Conservation (phyloP, 2,329 filamentous ascomycete species). For the Parasarocladium wereldwijsianum region DNA sequence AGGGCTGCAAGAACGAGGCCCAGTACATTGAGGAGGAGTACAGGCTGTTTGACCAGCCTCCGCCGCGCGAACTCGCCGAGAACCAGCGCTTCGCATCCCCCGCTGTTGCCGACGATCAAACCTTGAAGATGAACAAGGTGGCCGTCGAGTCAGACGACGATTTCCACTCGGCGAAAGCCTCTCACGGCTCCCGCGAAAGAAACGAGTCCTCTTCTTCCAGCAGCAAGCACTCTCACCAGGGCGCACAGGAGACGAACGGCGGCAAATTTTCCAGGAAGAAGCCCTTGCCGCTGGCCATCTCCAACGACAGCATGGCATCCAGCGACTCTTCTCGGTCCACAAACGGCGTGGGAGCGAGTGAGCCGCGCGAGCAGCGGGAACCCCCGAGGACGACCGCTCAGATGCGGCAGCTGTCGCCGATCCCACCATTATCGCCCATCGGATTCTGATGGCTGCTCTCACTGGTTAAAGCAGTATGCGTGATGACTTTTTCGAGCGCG, state of each 20-base stretch:
- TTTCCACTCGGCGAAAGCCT: slow-evolving; percentile 2
- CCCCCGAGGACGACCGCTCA: slow-evolving; percentile 19
- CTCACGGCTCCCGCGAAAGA: background rate
- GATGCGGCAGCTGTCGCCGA: slow-evolving; percentile 45
- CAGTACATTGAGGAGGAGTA: slow-evolving; percentile 61
- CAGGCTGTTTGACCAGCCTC: slow-evolving; percentile 40
- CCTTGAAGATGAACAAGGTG: background rate
- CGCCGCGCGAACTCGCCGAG: slow-evolving; percentile 32
- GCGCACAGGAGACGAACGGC: slow-evolving; percentile 3
- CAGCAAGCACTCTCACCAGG: slow-evolving; percentile 10
- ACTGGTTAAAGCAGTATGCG: too few species aligned
- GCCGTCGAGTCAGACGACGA: slow-evolving; percentile 1
- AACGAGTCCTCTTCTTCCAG: slow-evolving; percentile 3
- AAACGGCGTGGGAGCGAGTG: slow-evolving; percentile 29
- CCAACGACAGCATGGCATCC: slow-evolving; percentile 28
- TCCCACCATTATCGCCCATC: slow-evolving; percentile 50
- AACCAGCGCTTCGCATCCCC: slow-evolving; percentile 15
- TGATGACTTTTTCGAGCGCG: too few species aligned
- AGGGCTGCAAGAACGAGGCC: slow-evolving; percentile 84
- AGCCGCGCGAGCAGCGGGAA: slow-evolving; percentile 12
- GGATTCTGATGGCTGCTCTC: slow-evolving; percentile 37
- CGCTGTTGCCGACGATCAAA: slow-evolving; percentile 7
- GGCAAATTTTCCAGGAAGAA: slow-evolving; percentile 1
- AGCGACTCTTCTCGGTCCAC: slow-evolving; percentile 28
- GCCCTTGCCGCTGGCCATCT: slow-evolving; percentile 7